Base-by-base conservation (phyloP, 2,329 filamentous ascomycete species). In the Arthrinium puccinioides region DNA sequence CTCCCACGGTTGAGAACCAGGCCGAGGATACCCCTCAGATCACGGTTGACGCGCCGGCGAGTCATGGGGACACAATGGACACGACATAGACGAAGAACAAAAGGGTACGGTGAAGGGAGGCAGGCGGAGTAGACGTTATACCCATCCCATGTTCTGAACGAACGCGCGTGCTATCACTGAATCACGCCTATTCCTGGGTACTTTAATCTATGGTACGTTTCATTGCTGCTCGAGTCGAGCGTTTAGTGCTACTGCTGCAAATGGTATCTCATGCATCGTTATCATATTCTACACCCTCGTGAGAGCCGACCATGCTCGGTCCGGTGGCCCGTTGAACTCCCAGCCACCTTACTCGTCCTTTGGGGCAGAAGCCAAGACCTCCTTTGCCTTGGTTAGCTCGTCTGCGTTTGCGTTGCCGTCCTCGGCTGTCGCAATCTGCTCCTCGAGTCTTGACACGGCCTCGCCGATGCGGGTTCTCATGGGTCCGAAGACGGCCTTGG, bases 401-500 rank as follows among this genome's bases (percentile, higher is more conserved):
- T 64, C 69, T 24, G 58, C 60, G 18, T 64, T 52, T 0, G 59
- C 54, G 1, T 55, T 64, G 10, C 61, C 67, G 38, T 63, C 64
- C 49, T 69, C 76, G 20, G 63, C 62, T n/a, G 75, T 66, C 49
- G 88, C 85, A 50, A 96, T 68, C 59, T 87, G 72, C 48, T 83
- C 75, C 63, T 94, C 79, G 33, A 96, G 69, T 55, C 81, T 86
- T 40, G 74, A 68, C 27, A 89, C 66, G 2, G 87, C 82, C 39
- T 82, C 77, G 31, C 62, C 63, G 49, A 96, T 87, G 53, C 86
- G 82, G 53, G 76, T 59, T 50, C 74, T 75, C 47, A 97, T 64
- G 2, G 77, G 77, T 3, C 72, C 82, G 51, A 97, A 84, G 20
- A 97, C 78, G 39, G 80, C 84, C 57, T 84, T 84, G 8, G 92